Evolutionary conservation across 2,329 filamentous ascomycete species (phyloP).

Genomic region (Phyllosticta citribraziliensis): DNA sequence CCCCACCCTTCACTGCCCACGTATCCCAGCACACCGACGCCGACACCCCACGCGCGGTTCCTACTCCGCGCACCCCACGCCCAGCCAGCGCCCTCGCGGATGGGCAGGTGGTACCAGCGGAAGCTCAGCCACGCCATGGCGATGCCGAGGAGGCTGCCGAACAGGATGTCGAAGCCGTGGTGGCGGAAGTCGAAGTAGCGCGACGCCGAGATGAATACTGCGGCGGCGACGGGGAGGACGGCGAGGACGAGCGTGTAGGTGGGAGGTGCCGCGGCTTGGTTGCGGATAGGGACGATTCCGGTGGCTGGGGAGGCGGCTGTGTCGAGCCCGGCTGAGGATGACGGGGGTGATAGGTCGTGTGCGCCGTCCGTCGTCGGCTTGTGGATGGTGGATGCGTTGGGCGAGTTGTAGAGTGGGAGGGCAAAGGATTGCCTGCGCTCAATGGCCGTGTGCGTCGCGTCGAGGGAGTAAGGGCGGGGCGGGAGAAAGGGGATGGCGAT

Average conservation of each 20-base stretch:
- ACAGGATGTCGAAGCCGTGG: slow-evolving; percentile 85
- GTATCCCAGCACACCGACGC: slow-evolving; percentile 46
- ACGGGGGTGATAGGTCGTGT: neutral
- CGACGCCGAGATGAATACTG: slow-evolving; percentile 74
- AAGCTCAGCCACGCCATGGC: slow-evolving; percentile 65
- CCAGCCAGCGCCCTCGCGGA: slow-evolving; percentile 74
- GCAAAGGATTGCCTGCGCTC: slow-evolving; percentile 6
- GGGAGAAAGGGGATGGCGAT: slow-evolving; percentile 63
- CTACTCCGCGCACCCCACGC: slow-evolving; percentile 71
- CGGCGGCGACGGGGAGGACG: slow-evolving; percentile 60
- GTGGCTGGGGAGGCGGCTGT: slow-evolving; percentile 12
- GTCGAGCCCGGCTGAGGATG: neutral
- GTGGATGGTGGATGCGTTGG: slow-evolving; percentile 14
- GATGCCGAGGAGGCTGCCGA: slow-evolving; percentile 71
- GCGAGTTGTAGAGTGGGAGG: slow-evolving; percentile 20
- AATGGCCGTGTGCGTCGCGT: slow-evolving; percentile 38
- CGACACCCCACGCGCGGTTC: slow-evolving; percentile 68
- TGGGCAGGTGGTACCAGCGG: slow-evolving; percentile 75
- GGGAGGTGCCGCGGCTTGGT: slow-evolving; percentile 72
- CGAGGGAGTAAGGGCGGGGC: slow-evolving; percentile 36
- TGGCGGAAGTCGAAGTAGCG: slow-evolving; percentile 85
- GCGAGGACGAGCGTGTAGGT: slow-evolving; percentile 64
- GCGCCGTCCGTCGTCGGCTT: slow-evolving; percentile 13
- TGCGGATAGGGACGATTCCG: slow-evolving; percentile 38
- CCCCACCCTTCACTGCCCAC: slow-evolving; percentile 39